A percentile compares a stretch with the other conserved stretches of the same genome.
phyloP scores from a whole-genome alignment of 2,329 filamentous ascomycete species.

The Paecilomyces sp. region DNA sequence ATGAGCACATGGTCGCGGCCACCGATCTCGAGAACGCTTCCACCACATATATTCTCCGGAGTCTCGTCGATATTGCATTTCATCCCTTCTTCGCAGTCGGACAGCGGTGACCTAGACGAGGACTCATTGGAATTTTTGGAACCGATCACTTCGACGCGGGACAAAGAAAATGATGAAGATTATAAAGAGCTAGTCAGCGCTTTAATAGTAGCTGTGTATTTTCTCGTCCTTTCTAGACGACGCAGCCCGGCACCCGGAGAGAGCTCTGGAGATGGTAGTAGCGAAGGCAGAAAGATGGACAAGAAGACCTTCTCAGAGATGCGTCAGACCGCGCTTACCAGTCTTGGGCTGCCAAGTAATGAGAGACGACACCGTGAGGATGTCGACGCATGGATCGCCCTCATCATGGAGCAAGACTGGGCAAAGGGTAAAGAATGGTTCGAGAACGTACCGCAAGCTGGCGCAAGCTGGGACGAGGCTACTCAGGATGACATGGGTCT shows the following conservation, averaged over 20 bases:
- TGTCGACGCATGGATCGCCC: conserved; percentile 55
- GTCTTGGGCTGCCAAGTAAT: conserved; percentile 33
- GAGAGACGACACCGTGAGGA: conserved; percentile 39
- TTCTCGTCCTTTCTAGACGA: conserved; percentile 44
- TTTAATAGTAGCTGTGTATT: conserved; percentile 37
- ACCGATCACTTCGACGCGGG: conserved; percentile 29
- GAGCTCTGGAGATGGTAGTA: not conserved
- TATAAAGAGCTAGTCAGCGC: conserved; percentile 31
- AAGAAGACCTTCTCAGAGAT: conserved; percentile 35
- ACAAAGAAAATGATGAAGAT: conserved; percentile 38
- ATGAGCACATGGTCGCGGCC: conserved; percentile 29
- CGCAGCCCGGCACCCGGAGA: conserved; percentile 21
- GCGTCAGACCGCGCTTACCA: conserved; percentile 30
- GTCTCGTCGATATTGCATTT: conserved; percentile 53
- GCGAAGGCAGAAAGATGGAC: conserved; percentile 24
- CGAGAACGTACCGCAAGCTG: conserved; percentile 43
- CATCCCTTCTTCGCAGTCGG: conserved; percentile 36
- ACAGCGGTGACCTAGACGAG: conserved; percentile 40
- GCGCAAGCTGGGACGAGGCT: conserved; percentile 23
- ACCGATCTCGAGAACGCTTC: conserved; percentile 43
- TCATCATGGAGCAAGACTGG: conserved; percentile 45
- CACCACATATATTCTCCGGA: conserved; percentile 68
- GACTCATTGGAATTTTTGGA: conserved; percentile 27
- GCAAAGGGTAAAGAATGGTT: conserved; percentile 62
- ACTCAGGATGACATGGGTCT: conserved; percentile 27